These are phyloP conservation scores for Acanthamoeba lugdunensis DNA, from an alignment of 208 protist genomes.

Conservation along the genomic window DNA sequence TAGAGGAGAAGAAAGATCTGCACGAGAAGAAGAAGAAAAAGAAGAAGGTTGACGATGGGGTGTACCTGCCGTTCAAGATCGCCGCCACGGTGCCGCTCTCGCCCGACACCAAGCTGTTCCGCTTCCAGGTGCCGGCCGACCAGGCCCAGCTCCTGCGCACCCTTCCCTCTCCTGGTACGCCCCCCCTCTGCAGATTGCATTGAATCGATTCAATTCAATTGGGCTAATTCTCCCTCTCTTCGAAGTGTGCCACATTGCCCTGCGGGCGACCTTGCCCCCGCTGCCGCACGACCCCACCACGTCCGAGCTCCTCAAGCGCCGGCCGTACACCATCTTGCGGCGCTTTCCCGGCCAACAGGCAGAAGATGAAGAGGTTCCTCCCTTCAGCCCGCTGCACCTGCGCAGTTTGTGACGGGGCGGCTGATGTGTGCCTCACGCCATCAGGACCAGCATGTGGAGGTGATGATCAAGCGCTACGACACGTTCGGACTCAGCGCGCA, in stretches of 20 bases:
- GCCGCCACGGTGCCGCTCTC: constrained; percentile 7
- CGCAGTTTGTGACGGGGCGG: not conserved
- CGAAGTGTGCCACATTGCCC: not conserved
- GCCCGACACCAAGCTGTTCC: constrained; percentile 51
- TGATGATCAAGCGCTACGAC: constrained; percentile 68
- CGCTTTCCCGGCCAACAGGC: not conserved
- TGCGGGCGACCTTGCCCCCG: constrained; percentile 13
- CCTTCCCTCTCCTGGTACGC: not conserved
- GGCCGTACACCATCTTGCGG: constrained; percentile 40
- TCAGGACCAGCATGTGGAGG: constrained; percentile 15
- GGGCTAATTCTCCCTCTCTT: not conserved
- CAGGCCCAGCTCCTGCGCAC: constrained; percentile 22
- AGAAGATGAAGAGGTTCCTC: not conserved
- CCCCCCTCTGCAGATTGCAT: not conserved
- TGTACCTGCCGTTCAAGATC: constrained; percentile 5
- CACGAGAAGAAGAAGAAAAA: not conserved
- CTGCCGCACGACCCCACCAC: constrained; percentile 45
- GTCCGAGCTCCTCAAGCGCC: not conserved
- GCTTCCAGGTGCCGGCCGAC: not conserved
- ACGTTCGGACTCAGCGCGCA: constrained; percentile 8
- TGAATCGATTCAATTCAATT: not conserved
- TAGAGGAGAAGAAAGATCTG: not conserved
- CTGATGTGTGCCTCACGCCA: not conserved
- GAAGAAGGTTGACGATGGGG: not conserved
- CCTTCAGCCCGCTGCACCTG: not conserved